A percentile compares a stretch with the other conserved stretches of the same genome.
Conservation (phyloP, 202 grass and related monocot species). For the Eragrostis tef region DNA sequence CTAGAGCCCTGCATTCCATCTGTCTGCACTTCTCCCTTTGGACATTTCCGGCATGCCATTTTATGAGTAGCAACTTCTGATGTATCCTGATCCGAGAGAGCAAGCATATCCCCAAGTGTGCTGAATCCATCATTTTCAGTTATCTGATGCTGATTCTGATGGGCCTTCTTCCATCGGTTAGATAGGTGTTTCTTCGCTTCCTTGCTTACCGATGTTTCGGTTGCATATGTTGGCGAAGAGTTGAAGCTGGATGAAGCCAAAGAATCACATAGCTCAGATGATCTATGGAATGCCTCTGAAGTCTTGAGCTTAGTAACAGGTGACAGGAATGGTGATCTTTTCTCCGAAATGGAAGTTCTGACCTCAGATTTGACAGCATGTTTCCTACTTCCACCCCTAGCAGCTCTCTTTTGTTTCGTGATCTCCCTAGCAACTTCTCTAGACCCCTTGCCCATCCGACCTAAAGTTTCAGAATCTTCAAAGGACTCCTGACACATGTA, state of each 20-base stretch:
- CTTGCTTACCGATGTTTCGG: conserved; percentile 76
- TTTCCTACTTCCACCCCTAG: conserved; percentile 52
- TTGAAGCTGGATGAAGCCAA: conserved; percentile 55
- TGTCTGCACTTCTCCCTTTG: conserved; percentile 46
- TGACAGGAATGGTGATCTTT: conserved; percentile 45
- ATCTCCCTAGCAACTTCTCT: conserved; percentile 87
- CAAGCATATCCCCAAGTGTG: conserved; percentile 81
- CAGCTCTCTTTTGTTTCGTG: conserved; percentile 72
- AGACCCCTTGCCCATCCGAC: conserved; percentile 57
- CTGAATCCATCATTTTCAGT: conserved; percentile 44
- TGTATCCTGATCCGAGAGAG: conserved; percentile 64
- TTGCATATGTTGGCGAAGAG: conserved; percentile 58
- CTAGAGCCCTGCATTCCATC: conserved; percentile 44
- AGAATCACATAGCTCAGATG: conserved; percentile 53
- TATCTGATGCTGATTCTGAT: conserved; percentile 51
- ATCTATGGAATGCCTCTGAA: conserved; percentile 45
- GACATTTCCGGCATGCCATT: conserved; percentile 35
- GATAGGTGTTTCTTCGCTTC: conserved; percentile 91
- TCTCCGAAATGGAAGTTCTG: conserved; percentile 43
- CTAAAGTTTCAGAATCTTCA: conserved; percentile 48
- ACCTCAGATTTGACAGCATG: conserved; percentile 42
- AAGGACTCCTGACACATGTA: conserved; percentile 42
- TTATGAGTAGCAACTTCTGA: conserved; percentile 27
- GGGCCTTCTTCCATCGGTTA: conserved; percentile 76
- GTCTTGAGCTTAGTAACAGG: conserved; percentile 49